These are phyloP conservation scores for Rhipidocladum racemiflorum DNA, from an alignment of 176 grass and related monocot species.

Conservation along the genomic window DNA sequence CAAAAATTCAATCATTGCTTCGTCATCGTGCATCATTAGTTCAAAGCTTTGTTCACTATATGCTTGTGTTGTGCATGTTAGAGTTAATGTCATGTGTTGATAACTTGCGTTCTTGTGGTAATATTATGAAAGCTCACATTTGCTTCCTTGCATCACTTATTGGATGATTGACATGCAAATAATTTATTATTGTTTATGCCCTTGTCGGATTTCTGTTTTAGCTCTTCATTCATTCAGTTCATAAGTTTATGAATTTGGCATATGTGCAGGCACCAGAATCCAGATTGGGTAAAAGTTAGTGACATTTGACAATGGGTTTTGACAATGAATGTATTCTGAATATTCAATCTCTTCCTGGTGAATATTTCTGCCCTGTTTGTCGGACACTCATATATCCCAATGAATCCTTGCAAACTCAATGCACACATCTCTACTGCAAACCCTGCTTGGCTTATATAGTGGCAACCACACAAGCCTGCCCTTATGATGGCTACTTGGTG, in stretches of 20 bases:
- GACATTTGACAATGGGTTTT: conserved; percentile 61
- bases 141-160: background rate
- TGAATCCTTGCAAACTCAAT: conserved; percentile 83
- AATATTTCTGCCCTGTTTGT: conserved; percentile 99
- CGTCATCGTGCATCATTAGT: background rate
- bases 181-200: background rate
- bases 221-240: background rate
- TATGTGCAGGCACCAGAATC: conserved; percentile 38
- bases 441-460: conserved; percentile 84
- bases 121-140: background rate
- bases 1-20: background rate
- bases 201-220: conserved; percentile 1
- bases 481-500: conserved; percentile 98
- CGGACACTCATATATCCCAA: conserved; percentile 86
- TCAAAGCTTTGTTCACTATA: background rate
- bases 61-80: conserved; percentile 8
- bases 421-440: conserved; percentile 99
- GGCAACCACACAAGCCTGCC: conserved; percentile 87
- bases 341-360: conserved; percentile 91
- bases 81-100: background rate
- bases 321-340: conserved; percentile 92
- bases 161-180: background rate
- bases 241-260: background rate
- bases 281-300: background rate
- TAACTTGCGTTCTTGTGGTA: background rate